Conservation (phyloP, 2,329 filamentous ascomycete species). For the Huntiella moniliformis region DNA sequence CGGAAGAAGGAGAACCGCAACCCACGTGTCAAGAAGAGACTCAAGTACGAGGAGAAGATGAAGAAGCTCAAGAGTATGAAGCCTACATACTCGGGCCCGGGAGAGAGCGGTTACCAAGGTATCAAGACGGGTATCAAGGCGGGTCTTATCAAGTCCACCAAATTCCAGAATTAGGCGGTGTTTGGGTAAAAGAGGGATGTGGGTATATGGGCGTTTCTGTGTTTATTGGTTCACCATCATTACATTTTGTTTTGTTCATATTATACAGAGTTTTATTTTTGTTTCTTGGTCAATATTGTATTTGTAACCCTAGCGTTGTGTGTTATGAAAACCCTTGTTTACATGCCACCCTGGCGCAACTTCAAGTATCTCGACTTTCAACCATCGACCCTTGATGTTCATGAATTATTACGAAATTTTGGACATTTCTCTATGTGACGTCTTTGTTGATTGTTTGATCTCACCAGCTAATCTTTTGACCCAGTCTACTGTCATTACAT, state of each 20-base stretch:
- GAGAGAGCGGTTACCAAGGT: slow-evolving; percentile 70
- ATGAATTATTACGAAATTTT: too few species aligned
- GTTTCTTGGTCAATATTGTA: too few species aligned
- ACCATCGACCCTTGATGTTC: too few species aligned
- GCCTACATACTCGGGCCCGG: slow-evolving; percentile 68
- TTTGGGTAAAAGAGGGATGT: slow-evolving; percentile 11
- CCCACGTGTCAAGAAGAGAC: slow-evolving; percentile 92
- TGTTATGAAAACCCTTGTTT: too few species aligned
- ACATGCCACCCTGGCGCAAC: too few species aligned
- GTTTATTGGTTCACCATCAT: slow-evolving; percentile 8
- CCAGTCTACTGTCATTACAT: background rate
- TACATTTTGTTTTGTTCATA: slow-evolving; percentile 2
- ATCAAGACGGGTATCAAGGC: slow-evolving; percentile 93
- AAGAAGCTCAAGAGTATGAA: slow-evolving; percentile 88
- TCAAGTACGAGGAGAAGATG: slow-evolving; percentile 89
- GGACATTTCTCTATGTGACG: too few species aligned
- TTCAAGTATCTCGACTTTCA: too few species aligned
- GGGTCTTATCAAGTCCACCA: slow-evolving; percentile 79
- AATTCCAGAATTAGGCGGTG: slow-evolving; percentile 38
- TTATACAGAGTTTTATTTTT: slow-evolving; percentile 1
- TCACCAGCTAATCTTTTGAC: background rate
- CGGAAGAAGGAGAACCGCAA: slow-evolving; percentile 90
- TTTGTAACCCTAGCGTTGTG: too few species aligned
- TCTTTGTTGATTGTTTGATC: too few species aligned
- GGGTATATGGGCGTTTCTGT: slow-evolving; percentile 3